phyloP scores from a whole-genome alignment of 2,329 filamentous ascomycete genomes.

The Alternaria solani region DNA sequence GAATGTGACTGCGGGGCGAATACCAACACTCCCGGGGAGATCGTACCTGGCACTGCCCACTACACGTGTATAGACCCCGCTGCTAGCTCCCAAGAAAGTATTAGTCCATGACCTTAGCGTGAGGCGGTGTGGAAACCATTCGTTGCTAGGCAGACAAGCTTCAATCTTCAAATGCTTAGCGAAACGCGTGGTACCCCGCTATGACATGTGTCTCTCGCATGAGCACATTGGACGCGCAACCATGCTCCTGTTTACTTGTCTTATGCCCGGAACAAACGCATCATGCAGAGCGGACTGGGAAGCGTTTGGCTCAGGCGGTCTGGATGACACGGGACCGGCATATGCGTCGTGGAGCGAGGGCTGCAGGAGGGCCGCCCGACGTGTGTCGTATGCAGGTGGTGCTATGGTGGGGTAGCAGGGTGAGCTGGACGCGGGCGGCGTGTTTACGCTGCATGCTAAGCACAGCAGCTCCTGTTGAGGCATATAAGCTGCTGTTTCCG shows the following conservation, averaged over 20 bases:
- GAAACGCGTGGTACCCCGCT: slow-evolving; percentile 17
- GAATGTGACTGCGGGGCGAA: background rate
- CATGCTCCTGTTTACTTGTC: background rate
- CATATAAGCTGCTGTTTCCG: slow-evolving; percentile 20
- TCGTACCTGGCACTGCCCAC: slow-evolving; percentile 9
- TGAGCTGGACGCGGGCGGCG: slow-evolving; percentile 10
- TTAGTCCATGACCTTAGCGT: background rate
- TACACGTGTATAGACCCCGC: background rate
- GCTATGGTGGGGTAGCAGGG: slow-evolving; percentile 25
- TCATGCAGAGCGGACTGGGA: background rate
- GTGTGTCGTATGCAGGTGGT: slow-evolving; percentile 13
- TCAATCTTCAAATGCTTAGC: slow-evolving; percentile 28
- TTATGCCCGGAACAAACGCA: background rate
- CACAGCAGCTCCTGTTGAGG: background rate
- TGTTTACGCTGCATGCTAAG: slow-evolving; percentile 5
- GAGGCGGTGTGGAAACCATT: slow-evolving; percentile 15
- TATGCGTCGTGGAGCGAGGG: slow-evolving; percentile 10
- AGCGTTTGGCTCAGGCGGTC: background rate
- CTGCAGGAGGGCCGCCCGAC: slow-evolving; percentile 8
- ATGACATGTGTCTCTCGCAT: slow-evolving; percentile 17
- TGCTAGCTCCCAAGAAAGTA: background rate
- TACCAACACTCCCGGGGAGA: background rate
- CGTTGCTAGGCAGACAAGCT: slow-evolving; percentile 27
- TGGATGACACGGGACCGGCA: slow-evolving; percentile 1
- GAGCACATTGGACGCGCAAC: slow-evolving; percentile 9